Conservation (phyloP, 1,284 basidiomycete genomes). For the Exobasidium cylindrosporum region DNA sequence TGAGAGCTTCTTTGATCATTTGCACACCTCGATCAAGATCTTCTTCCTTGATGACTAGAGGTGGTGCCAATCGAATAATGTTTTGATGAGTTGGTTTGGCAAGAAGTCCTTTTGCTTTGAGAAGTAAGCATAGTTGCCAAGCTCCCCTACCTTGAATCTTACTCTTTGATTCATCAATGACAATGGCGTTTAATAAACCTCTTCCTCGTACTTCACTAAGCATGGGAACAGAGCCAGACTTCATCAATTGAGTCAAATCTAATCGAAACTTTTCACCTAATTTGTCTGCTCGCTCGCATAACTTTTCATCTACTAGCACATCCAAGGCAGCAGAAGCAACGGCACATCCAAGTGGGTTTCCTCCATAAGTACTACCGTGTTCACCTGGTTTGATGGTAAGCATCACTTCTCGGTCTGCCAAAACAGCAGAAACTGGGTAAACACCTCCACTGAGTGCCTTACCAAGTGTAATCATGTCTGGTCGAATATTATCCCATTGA, state of each 20-base stretch:
- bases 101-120: slow-evolving; percentile 84
- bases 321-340: slow-evolving; percentile 86
- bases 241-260: slow-evolving; percentile 43
- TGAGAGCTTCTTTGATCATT: slow-evolving; percentile 73
- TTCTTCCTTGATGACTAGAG: slow-evolving; percentile 82
- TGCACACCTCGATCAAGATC: slow-evolving; percentile 73
- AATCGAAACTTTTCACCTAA: slow-evolving; percentile 74
- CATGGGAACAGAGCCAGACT: slow-evolving; percentile 59
- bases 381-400: slow-evolving; percentile 93
- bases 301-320: slow-evolving; percentile 80
- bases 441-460: slow-evolving; percentile 96
- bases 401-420: slow-evolving; percentile 87
- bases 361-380: slow-evolving; percentile 80
- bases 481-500: slow-evolving; percentile 76
- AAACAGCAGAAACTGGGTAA: slow-evolving; percentile 92
- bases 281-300: slow-evolving; percentile 71
- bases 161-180: slow-evolving; percentile 81
- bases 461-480: slow-evolving; percentile 88
- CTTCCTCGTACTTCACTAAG: slow-evolving; percentile 73
- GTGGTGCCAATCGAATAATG: slow-evolving; percentile 94
- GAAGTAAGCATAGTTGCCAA: slow-evolving; percentile 90
- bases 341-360: slow-evolving; percentile 91
- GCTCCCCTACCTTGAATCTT: slow-evolving; percentile 75
- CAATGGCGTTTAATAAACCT: slow-evolving; percentile 88
- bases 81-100: slow-evolving; percentile 96